phyloP scores from a whole-genome alignment of 208 protist genomes.

The Crithidia bombi region DNA sequence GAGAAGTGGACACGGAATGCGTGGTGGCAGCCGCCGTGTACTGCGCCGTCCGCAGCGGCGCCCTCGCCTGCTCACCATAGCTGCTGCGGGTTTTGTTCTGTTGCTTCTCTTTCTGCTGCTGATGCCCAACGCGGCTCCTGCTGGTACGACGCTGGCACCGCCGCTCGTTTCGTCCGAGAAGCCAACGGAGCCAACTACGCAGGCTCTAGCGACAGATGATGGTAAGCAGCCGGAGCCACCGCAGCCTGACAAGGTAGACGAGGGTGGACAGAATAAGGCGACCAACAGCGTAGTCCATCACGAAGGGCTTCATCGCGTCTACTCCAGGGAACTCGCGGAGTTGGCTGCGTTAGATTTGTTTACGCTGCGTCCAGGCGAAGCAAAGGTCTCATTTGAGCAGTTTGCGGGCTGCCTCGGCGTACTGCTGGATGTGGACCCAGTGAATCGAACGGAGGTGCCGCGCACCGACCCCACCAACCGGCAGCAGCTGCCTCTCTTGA shows the following conservation, averaged over 20 bases:
- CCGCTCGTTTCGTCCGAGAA: too few relatives aligned
- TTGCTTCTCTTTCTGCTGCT: not conserved
- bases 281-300: not conserved
- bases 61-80: conserved; percentile 1
- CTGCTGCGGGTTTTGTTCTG: not conserved
- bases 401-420: conserved; percentile 31
- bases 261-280: not conserved
- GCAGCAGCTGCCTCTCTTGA: conserved; percentile 17
- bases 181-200: too few relatives aligned
- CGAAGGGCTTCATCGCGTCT: not conserved
- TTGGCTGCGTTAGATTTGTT: conserved; percentile 29
- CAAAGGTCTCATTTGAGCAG: conserved; percentile 25
- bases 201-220: not conserved
- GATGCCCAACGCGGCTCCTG: not conserved
- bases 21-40: conserved; percentile 2
- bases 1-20: not conserved
- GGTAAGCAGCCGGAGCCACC: not conserved
- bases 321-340: conserved; percentile 4
- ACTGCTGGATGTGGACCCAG: conserved; percentile 27
- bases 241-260: not conserved
- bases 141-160: too few relatives aligned
- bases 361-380: conserved; percentile 21
- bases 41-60: conserved; percentile 9
- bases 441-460: conserved; percentile 17
- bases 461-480: conserved; percentile 2